A percentile compares a stretch with the other conserved stretches of the same genome.
Evolutionary conservation across 2,329 filamentous ascomycete species (phyloP).

Genomic region (Calonectria pauciramosa): DNA sequence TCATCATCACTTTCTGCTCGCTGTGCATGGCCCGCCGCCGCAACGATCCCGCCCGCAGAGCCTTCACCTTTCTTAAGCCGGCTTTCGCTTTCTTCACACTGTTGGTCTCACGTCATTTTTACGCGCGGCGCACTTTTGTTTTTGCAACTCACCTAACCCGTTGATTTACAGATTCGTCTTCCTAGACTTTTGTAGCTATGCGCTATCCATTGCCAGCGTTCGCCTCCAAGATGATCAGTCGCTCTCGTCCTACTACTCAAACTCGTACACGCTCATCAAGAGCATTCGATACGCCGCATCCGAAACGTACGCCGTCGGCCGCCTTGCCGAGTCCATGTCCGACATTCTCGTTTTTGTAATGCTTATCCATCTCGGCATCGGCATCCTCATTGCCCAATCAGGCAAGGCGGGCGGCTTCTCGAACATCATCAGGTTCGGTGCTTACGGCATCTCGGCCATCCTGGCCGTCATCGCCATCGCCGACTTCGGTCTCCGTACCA

Average conservation of each 20-base stretch:
- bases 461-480: slow-evolving; percentile 33
- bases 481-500: slow-evolving; percentile 36
- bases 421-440: slow-evolving; percentile 30
- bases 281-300: slow-evolving; percentile 18
- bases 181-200: slow-evolving; percentile 31
- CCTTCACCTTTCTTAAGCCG: slow-evolving; percentile 41
- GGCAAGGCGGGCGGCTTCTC: slow-evolving; percentile 16
- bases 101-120: slow-evolving; percentile 36
- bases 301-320: slow-evolving; percentile 11
- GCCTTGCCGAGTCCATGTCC: slow-evolving; percentile 21
- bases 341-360: slow-evolving; percentile 42
- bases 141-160: neutral
- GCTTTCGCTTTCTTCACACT: slow-evolving; percentile 41
- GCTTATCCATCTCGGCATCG: slow-evolving; percentile 40
- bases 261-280: neutral
- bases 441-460: slow-evolving; percentile 30
- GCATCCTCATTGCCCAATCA: slow-evolving; percentile 34
- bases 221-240: neutral
- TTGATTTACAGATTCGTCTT: slow-evolving; percentile 34
- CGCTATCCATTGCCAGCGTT: slow-evolving; percentile 23
- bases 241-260: neutral
- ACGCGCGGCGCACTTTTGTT: neutral
- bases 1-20: slow-evolving; percentile 39
- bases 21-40: slow-evolving; percentile 38
- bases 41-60: slow-evolving; percentile 42